phyloP scores from a whole-genome alignment of 495 filamentous ascomycete species.

The Ramalina intermedia region DNA sequence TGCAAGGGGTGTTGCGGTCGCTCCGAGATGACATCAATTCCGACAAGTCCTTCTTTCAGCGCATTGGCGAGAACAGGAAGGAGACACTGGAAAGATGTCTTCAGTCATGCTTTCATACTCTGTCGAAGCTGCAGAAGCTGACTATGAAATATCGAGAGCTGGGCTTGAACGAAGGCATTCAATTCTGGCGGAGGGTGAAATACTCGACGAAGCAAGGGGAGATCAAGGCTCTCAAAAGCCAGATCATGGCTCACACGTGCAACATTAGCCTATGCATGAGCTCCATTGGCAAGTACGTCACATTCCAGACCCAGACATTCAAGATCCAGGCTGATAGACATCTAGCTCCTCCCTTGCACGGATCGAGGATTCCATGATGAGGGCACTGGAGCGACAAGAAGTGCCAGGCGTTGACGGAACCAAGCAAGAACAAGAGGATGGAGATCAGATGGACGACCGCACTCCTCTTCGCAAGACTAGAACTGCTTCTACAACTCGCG shows the following conservation, averaged over 20 bases:
- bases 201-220: slow-evolving; percentile 23
- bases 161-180: slow-evolving; percentile 18
- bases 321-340: not conserved
- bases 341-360: slow-evolving; percentile 18
- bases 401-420: not conserved
- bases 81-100: slow-evolving; percentile 20
- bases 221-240: slow-evolving; percentile 23
- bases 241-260: slow-evolving; percentile 24
- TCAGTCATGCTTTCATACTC: slow-evolving; percentile 16
- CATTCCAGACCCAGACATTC: not conserved
- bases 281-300: slow-evolving; percentile 24
- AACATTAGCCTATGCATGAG: slow-evolving; percentile 26
- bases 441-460: slow-evolving; percentile 2
- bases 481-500: not conserved
- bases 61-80: slow-evolving; percentile 17
- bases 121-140: slow-evolving; percentile 20
- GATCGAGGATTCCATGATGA: slow-evolving; percentile 18
- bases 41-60: slow-evolving; percentile 18
- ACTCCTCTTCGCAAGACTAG: not conserved
- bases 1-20: slow-evolving; percentile 21
- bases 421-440: not conserved
- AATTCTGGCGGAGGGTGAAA: slow-evolving; percentile 25
- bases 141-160: slow-evolving; percentile 18
- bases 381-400: slow-evolving; percentile 19
- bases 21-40: slow-evolving; percentile 21